Evolutionary conservation across 1,284 basidiomycete species (phyloP).

Genomic region (Puccinia triticina): DNA sequence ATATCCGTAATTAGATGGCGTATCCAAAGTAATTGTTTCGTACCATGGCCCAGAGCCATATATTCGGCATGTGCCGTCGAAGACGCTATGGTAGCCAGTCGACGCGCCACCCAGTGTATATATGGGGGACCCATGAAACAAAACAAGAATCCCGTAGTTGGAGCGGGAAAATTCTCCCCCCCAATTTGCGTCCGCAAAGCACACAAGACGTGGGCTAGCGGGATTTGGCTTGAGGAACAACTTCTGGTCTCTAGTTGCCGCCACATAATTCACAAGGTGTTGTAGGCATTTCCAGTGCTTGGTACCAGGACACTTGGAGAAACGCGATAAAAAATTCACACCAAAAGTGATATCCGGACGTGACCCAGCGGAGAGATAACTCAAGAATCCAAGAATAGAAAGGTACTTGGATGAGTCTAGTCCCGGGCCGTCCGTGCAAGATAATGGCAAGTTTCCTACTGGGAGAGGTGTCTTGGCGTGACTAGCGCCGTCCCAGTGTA

Average conservation of each 20-base stretch:
- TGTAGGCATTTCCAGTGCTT: constrained; percentile 7
- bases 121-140: too few relatives aligned
- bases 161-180: not conserved
- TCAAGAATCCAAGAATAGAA: not conserved
- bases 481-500: not conserved
- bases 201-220: not conserved
- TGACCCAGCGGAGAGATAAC: not conserved
- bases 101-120: not conserved
- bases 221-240: not conserved
- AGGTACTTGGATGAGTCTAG: not conserved
- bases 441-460: not conserved
- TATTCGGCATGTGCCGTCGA: constrained; percentile 20
- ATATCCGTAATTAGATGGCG: not conserved
- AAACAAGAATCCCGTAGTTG: too few relatives aligned
- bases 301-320: not conserved
- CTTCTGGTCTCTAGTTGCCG: not conserved
- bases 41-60: constrained; percentile 2
- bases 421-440: too few relatives aligned
- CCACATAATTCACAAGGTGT: constrained; percentile 5
- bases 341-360: not conserved
- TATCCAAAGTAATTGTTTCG: not conserved
- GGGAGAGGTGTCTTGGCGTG: not conserved
- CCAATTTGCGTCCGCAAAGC: constrained; percentile 5
- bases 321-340: constrained; percentile 1
- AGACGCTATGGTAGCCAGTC: not conserved